Evolutionary conservation across 2,329 filamentous ascomycete species (phyloP), one percentile per base, ranked within the genome.

Genomic region (Colletotrichum navitas): DNA sequence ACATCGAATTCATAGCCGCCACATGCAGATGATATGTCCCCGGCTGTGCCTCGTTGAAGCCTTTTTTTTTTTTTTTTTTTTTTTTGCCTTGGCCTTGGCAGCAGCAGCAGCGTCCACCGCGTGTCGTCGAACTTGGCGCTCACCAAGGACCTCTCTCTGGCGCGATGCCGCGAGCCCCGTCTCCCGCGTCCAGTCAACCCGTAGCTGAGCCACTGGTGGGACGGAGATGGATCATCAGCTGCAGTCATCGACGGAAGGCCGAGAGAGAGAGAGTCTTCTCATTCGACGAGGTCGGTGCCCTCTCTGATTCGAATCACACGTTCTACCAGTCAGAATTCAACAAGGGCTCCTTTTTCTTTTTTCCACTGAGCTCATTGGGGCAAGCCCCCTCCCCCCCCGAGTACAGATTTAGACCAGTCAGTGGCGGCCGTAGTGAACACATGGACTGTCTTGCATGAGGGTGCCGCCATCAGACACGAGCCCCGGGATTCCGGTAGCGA

Each of bases 401-500:
- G 36, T 60, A 24, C 26, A n/a, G 26, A 41, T n/a, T n/a, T 39
- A 45, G 36, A n/a, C 68, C 64, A 68, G 58, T 71, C 58, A 63
- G 24, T 6, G 24, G 34, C 21, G 43, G 64, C 43, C 36, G 14
- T 52, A 24, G n/a, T 54, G 58, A 47, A 68, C 58, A 68, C 63
- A 71, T 71, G 68, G 51, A 63, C 64, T 58, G 64, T 59, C 64
- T 58, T 59, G 64, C 64, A 68, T 63, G 63, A 41, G 39, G 41
- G 16, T 6, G n/a, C n/a, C 4, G 65, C 32, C 52, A 65, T 26
- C 36, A 45, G 36, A 41, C 47, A 21, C 14, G 24, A 36, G 29
- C 36, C 4, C 26, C 39, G 34, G n/a, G 6, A 41, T 49, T 47
- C 64, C 36, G 58, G 45, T 67, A 45, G 21, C 43, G 18, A 41